phyloP scores from a whole-genome alignment of 768 basidiomycete species.

The Russula virescens region DNA sequence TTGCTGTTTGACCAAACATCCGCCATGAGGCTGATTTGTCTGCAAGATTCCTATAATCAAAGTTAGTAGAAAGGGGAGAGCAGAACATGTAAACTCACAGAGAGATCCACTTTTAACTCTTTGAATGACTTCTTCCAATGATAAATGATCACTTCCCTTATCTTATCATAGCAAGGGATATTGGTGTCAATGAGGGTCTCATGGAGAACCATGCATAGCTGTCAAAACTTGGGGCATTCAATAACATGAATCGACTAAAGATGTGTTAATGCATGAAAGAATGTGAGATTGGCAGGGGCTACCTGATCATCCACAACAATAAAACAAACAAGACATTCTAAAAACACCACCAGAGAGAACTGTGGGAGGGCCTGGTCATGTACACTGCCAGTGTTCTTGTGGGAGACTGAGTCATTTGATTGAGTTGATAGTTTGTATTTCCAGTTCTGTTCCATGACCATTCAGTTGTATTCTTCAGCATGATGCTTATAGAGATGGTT shows the following conservation, averaged over 20 bases:
- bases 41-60: neutral
- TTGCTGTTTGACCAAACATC: neutral
- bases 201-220: neutral
- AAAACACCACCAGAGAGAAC: too few relatives aligned
- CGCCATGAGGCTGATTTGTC: neutral
- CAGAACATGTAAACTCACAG: neutral
- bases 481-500: too few relatives aligned
- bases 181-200: neutral
- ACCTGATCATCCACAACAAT: too few relatives aligned
- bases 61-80: neutral
- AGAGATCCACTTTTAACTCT: neutral
- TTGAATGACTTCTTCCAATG: neutral
- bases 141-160: neutral
- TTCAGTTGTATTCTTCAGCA: too few relatives aligned
- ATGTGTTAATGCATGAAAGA: too few relatives aligned
- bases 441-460: too few relatives aligned
- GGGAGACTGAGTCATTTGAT: too few relatives aligned
- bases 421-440: too few relatives aligned
- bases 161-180: neutral
- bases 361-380: too few relatives aligned
- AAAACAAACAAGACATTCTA: too few relatives aligned
- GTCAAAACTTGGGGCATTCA: neutral
- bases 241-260: neutral
- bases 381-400: too few relatives aligned
- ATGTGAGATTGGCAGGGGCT: too few relatives aligned